Conservation (phyloP, 208 protist genomes). For the Leishmania gerbilli region DNA sequence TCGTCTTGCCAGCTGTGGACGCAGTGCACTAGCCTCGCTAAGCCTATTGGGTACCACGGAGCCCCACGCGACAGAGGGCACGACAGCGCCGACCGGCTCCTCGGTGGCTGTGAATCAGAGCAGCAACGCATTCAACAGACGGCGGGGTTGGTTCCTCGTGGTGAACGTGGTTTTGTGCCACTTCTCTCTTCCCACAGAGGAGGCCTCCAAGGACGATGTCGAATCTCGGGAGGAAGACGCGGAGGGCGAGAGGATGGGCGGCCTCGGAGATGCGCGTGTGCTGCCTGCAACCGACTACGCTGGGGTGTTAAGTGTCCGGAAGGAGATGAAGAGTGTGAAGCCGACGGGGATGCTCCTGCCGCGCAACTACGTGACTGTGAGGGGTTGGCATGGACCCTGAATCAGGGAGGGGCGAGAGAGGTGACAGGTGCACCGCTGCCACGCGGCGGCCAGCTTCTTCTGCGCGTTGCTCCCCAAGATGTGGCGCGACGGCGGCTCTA, state of each 20-base stretch:
- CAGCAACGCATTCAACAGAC: neutral
- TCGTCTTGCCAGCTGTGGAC: conserved; percentile 22
- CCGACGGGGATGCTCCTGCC: conserved; percentile 32
- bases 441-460: neutral
- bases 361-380: conserved; percentile 27
- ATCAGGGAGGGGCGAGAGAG: neutral
- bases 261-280: neutral
- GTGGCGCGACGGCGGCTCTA: neutral
- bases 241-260: neutral
- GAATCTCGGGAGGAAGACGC: neutral
- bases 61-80: neutral
- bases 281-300: conserved; percentile 31
- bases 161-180: conserved; percentile 29
- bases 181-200: conserved; percentile 14
- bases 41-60: conserved; percentile 2
- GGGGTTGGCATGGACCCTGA: neutral
- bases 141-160: conserved; percentile 26
- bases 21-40: conserved; percentile 1
- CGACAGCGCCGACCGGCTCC: neutral
- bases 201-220: neutral
- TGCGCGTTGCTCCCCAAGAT: neutral
- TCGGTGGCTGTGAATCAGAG: conserved; percentile 1
- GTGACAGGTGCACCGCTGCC: conserved; percentile 5
- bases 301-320: conserved; percentile 18
- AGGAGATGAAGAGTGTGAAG: conserved; percentile 17